A percentile compares a stretch with the other conserved stretches of the same genome.
Evolutionary conservation across 1,284 basidiomycete species (phyloP).

Genomic region (Caloboletus firmus): DNA sequence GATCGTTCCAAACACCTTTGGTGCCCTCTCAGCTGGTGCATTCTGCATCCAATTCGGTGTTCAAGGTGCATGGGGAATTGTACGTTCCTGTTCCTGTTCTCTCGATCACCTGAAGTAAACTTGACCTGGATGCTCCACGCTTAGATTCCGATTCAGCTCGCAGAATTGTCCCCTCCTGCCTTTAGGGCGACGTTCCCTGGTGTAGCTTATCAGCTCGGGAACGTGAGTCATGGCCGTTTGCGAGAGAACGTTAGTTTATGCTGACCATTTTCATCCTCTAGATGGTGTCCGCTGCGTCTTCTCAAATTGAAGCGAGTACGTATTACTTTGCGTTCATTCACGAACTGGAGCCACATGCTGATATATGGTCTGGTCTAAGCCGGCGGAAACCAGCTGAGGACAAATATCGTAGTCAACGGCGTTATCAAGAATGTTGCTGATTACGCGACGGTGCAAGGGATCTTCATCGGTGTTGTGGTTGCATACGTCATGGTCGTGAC

Average conservation of each 20-base stretch:
- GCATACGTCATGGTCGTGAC: constrained; percentile 71
- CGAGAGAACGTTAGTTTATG: background rate
- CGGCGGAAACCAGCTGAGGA: constrained; percentile 57
- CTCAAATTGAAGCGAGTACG: constrained; percentile 89
- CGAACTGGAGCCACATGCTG: background rate
- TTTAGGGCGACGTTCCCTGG: constrained; percentile 94
- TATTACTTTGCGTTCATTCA: constrained; percentile 14
- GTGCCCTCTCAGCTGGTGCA: constrained; percentile 69
- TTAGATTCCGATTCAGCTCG: constrained; percentile 80
- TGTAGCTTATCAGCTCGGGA: constrained; percentile 86
- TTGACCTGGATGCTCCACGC: background rate
- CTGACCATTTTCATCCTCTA: constrained; percentile 20
- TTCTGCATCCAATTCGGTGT: constrained; percentile 88
- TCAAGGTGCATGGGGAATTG: constrained; percentile 82
- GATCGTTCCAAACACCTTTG: constrained; percentile 75
- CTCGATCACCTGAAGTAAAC: constrained; percentile 4
- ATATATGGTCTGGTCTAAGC: constrained; percentile 38
- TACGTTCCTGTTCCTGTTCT: constrained; percentile 35
- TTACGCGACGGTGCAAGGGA: constrained; percentile 85
- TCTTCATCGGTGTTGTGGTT: constrained; percentile 78
- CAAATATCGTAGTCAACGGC: constrained; percentile 52
- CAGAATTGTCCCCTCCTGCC: constrained; percentile 87
- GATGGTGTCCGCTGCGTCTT: constrained; percentile 87
- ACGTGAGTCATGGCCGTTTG: constrained; percentile 39
- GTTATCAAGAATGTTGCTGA: constrained; percentile 55